Evolutionary conservation across 495 filamentous ascomycete species (phyloP), one percentile per base, ranked within the genome.

Genomic region (Penicillium malachiteum): DNA sequence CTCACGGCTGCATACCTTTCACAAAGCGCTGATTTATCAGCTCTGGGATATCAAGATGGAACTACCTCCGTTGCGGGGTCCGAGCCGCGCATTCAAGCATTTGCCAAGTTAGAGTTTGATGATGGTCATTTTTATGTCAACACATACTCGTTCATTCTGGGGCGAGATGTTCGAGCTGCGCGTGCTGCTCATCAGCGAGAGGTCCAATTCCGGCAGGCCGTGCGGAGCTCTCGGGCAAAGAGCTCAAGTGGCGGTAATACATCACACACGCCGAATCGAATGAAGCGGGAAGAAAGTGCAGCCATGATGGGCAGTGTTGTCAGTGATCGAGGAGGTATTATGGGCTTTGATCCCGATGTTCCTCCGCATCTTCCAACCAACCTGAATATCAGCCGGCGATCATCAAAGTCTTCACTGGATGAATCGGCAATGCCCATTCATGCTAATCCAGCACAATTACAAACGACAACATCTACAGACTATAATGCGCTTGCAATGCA

Each of bases 81-180:
- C 3, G 77, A 80, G 54, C 76, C 77, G 46, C 71, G 71, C 42
- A 81, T 82, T 41, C 74, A 79, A 62, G 87, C 84, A 30, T 89
- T 83, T 70, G 87, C 87, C 33, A 89, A 86, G 67, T 75, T 90
- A 30, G 80, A 83, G 58, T 89, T 90, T 65, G 75, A 81, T 35
- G 87, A 90, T 70, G 86, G 86, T 12, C 79, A 85, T 62, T 90
- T 87, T 64, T 89, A 87, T 64, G 84, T 87, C 76, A 88, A 82
- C 48, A 88, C 86, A 9, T 83, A 84, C 59, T 78, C 77, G 1
- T 79, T 89, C 26, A 79, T 82, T 16, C 72, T 90, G 18, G 87
- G 87, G 44, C 84, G 87, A 57, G 84, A 89, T 71, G 71, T 84
- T 40, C 73, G 74, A 46, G 81, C 82, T 13, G 74, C 78, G 5